Base-by-base conservation (phyloP, 148 eudicot genomes). In the Amaranthus cruentus region DNA sequence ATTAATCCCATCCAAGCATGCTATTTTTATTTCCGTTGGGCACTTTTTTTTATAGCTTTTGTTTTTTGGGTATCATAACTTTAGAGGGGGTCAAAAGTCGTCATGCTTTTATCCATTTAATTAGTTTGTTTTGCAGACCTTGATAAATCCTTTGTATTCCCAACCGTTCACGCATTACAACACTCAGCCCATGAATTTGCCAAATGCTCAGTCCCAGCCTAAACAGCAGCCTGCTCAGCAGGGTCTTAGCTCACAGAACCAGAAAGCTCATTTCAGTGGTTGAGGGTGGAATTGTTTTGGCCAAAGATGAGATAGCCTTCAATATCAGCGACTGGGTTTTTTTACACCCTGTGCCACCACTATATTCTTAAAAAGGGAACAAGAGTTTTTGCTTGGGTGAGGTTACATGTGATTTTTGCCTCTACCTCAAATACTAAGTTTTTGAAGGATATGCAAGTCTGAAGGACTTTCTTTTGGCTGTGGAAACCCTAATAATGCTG, bases 81-180 rank as follows among this genome's bases (percentile, higher is more conserved):
- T 28, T 28, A 28, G 38, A 28, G 38, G 38, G 38, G 38, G 38
- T 28, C 38, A 28, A 28, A 28, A 28, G 38, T 28, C 38, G 38
- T 28, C 38, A 28, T 28, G 38, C 38, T 28, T 28, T 28, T 47
- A 28, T 15, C 11, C 53, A 57, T 47, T 28, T 28, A 28, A 28
- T 28, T 28, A 28, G 38, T 58, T 59, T 10, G 57, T 67, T 68
- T 64, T 79, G 62, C 96, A 95, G 98, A 83, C 81, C 44, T 68
- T 88, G 84, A 83, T 95, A 87, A 95, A 90, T 84, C 98, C 99
- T 65, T 86, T 95, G 28, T 95, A 95, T 76, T 91, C 99, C 28
- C 99, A 95, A 79, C 92, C 99, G 6, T 95, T 88, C 75, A 79
- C 84, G 38, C 97, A 90, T 85, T 95, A 95, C 84, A 86, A 81